Conservation (phyloP, 306 rosid species). For the Glycine tomentella region DNA sequence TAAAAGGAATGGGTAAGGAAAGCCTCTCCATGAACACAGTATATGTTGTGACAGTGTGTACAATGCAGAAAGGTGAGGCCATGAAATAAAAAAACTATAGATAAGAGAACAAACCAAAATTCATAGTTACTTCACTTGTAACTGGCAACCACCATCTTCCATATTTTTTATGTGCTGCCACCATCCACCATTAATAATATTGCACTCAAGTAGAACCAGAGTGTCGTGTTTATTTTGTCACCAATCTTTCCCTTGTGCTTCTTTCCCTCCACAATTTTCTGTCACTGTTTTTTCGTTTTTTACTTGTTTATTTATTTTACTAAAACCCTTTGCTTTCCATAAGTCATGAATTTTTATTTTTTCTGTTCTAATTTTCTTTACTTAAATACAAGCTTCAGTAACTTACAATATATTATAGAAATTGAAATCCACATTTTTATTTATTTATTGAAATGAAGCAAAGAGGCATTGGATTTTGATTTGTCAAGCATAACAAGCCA, state of each 20-base stretch:
- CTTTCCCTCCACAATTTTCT: neutral
- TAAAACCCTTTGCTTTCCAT: neutral
- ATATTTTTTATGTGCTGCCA: neutral
- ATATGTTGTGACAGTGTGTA: neutral
- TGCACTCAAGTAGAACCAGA: neutral
- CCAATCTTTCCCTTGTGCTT: neutral
- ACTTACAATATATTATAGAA: neutral
- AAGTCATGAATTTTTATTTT: neutral
- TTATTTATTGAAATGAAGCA: neutral
- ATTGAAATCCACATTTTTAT: neutral
- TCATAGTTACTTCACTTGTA: neutral
- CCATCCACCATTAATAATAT: neutral
- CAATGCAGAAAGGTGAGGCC: neutral
- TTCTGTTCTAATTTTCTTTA: neutral
- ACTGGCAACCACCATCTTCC: neutral
- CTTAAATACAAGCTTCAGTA: neutral
- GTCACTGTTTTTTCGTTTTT: neutral
- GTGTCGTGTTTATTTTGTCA: neutral
- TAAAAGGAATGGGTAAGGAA: constrained; percentile 21
- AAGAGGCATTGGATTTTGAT: neutral
- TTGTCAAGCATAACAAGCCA: neutral
- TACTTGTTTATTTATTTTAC: neutral
- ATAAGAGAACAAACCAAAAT: neutral
- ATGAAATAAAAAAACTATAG: neutral
- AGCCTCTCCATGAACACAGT: constrained; percentile 10